phyloP scores from a whole-genome alignment of 208 protist genomes.

The Plasmodiophora brassicae region DNA sequence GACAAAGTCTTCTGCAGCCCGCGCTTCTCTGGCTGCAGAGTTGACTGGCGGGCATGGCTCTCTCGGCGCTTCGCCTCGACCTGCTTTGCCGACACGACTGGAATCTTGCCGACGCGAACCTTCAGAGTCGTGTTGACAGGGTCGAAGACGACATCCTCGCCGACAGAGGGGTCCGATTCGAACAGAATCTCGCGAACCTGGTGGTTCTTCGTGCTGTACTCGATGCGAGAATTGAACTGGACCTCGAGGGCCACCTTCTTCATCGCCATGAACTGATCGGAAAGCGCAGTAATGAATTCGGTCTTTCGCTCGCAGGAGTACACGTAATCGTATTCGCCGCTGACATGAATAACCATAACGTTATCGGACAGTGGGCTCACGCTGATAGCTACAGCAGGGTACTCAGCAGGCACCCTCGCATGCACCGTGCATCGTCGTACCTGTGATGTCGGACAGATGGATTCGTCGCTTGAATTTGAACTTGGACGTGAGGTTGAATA shows the following conservation, averaged over 20 bases:
- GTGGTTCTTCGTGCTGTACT: not conserved
- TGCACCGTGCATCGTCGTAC: not conserved
- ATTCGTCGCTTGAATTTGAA: not conserved
- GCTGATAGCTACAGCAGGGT: not conserved
- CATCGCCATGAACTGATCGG: not conserved
- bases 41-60: not conserved
- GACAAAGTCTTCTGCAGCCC: not conserved
- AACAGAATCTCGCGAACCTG: not conserved
- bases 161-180: too few relatives aligned
- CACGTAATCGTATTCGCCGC: slow-evolving; percentile 4
- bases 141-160: not conserved
- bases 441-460: not conserved
- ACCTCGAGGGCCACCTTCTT: not conserved
- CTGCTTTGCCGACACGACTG: not conserved
- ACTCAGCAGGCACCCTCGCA: too few relatives aligned
- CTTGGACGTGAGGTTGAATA: not conserved
- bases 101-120: not conserved
- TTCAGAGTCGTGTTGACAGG: not conserved
- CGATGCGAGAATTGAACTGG: not conserved
- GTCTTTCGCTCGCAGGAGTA: slow-evolving; percentile 19
- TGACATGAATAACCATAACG: not conserved
- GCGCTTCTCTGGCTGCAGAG: not conserved
- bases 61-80: not conserved
- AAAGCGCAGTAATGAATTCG: not conserved
- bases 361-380: not conserved